Percentiles rank a stretch among this genome's conserved stretches.
Evolutionary conservation across 257 asterid genomes (phyloP).

Genomic region (Phtheirospermum japonicum): DNA sequence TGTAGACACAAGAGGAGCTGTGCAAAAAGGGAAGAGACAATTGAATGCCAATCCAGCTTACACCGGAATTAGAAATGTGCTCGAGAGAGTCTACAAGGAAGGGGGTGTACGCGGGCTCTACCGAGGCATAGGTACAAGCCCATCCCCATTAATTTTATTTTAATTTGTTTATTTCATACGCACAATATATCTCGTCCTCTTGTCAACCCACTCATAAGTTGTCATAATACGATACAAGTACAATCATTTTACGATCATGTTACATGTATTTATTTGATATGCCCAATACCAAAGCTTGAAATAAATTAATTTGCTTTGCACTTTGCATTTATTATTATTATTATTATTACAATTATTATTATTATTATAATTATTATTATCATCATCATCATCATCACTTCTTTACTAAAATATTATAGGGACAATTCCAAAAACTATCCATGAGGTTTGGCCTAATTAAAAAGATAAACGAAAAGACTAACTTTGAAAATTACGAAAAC

Average conservation of each 20-base stretch:
- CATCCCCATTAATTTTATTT: not conserved
- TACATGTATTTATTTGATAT: not conserved
- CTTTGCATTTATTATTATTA: not conserved
- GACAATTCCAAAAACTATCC: no score
- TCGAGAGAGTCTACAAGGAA: conserved; percentile 66
- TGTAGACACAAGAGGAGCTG: conserved; percentile 47
- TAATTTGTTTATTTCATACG: conserved; percentile 4
- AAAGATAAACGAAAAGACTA: not conserved
- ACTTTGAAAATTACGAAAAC: not conserved
- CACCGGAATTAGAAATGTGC: conserved; percentile 69
- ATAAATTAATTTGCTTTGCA: not conserved
- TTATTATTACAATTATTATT: no score
- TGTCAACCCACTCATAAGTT: not conserved
- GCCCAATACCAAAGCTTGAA: conserved; percentile 5
- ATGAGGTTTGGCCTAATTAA: no score
- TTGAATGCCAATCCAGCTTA: conserved; percentile 51
- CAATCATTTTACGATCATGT: not conserved
- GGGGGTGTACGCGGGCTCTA: conserved; percentile 87
- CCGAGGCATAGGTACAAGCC: conserved; percentile 75
- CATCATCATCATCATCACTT: no score
- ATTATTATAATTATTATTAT: no score
- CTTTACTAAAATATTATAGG: no score
- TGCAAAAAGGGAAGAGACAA: conserved; percentile 39
- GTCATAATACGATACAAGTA: not conserved
- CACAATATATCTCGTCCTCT: not conserved